Percentiles rank a stretch among this genome's conserved stretches.
Conservation (phyloP, 75 land plant species). For the Sequoia sempervirens region DNA sequence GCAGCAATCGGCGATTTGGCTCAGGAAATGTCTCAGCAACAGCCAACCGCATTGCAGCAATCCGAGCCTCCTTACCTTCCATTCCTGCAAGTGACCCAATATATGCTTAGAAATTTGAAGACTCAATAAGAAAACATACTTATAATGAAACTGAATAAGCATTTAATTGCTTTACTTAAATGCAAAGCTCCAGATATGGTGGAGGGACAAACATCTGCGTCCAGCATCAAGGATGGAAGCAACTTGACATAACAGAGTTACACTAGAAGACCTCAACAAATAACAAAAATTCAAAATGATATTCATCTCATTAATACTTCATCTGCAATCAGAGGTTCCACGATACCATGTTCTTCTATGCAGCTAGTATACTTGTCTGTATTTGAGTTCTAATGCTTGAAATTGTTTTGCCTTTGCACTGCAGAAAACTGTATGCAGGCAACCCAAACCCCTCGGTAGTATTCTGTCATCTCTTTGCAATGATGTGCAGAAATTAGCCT, state of each 20-base stretch:
- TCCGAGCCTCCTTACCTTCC: conserved; percentile 71
- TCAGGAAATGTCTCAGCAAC: conserved; percentile 95
- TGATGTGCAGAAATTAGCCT: not conserved
- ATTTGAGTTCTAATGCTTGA: not conserved
- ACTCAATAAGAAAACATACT: not conserved
- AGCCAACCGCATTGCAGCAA: conserved; percentile 80
- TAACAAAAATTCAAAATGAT: not conserved
- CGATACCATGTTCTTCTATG: not conserved
- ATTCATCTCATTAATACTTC: not conserved
- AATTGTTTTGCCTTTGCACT: not conserved
- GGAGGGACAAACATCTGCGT: not conserved
- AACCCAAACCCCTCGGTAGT: not conserved
- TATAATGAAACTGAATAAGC: not conserved
- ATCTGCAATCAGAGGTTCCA: not conserved
- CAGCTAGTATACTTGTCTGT: not conserved
- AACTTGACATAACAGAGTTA: not conserved
- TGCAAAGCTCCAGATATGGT: not conserved
- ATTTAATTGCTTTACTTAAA: not conserved
- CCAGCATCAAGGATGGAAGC: not conserved
- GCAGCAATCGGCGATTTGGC: conserved; percentile 90
- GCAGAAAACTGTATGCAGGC: not conserved
- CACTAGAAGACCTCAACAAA: not conserved
- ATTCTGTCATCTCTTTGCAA: not conserved
- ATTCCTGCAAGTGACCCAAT: conserved; percentile 40
- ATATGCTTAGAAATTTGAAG: not conserved